Evolutionary conservation across 352 stramenopile genomes (phyloP).

Genomic region (Globisporangium okanoganense): DNA sequence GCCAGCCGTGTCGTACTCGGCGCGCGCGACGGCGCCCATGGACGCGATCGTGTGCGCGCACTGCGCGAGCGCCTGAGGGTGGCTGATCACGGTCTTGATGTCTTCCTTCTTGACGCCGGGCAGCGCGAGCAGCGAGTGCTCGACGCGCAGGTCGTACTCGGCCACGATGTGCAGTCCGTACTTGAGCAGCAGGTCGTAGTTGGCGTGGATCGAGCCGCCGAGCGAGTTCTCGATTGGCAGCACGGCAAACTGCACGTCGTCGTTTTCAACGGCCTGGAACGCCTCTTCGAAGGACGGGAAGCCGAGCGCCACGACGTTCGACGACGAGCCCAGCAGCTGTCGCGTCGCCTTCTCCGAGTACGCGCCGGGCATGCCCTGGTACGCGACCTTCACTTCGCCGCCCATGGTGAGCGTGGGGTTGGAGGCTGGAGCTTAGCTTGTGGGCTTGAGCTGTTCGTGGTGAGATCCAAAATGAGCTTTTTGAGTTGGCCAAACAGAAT

Average conservation of each 20-base stretch:
- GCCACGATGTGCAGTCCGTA: slow-evolving; percentile 65
- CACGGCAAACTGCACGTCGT: slow-evolving; percentile 91
- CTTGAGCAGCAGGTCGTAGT: slow-evolving; percentile 88
- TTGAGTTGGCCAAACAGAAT: slow-evolving; percentile 1
- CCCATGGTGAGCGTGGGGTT: slow-evolving; percentile 11
- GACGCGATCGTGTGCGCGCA: slow-evolving; percentile 93
- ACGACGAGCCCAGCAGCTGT: slow-evolving; percentile 79
- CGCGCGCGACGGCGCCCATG: slow-evolving; percentile 71
- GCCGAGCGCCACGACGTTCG: slow-evolving; percentile 63
- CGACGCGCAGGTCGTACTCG: slow-evolving; percentile 71
- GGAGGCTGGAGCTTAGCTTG: not conserved
- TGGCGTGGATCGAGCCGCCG: slow-evolving; percentile 94
- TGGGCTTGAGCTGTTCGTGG: slow-evolving; percentile 8
- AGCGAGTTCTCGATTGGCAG: slow-evolving; percentile 95
- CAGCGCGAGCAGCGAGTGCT: slow-evolving; percentile 92
- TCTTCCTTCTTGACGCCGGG: slow-evolving; percentile 81
- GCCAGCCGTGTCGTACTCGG: slow-evolving; percentile 96
- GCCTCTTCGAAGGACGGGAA: slow-evolving; percentile 53
- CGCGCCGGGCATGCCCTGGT: slow-evolving; percentile 95
- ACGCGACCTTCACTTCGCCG: slow-evolving; percentile 86
- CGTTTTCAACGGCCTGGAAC: slow-evolving; percentile 52
- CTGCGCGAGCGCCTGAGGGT: slow-evolving; percentile 96
- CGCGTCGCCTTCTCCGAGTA: slow-evolving; percentile 97
- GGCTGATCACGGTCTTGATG: slow-evolving; percentile 95
- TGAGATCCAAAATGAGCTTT: slow-evolving; percentile 15